Conservation (phyloP, 202 grass and related monocot species). For the Saccharum hybrid region DNA sequence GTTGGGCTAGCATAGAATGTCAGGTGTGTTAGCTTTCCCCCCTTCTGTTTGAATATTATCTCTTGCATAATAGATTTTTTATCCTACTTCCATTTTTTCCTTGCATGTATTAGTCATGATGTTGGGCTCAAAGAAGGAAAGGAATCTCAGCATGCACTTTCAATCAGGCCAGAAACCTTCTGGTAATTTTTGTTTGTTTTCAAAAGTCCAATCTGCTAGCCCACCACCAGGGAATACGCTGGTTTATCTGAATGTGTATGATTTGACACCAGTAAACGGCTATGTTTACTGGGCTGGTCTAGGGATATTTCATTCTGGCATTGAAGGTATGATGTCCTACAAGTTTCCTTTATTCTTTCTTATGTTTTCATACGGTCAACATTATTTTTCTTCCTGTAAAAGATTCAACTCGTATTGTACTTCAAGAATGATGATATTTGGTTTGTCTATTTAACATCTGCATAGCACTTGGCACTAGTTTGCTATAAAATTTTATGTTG, state of each 20-base stretch:
- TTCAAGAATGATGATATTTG: neutral
- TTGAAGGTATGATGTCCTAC: constrained; percentile 30
- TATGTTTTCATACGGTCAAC: neutral
- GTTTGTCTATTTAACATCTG: neutral
- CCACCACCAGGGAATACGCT: neutral
- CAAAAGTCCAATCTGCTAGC: constrained; percentile 25
- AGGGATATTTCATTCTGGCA: constrained; percentile 37
- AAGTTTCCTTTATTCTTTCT: neutral
- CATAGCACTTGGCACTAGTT: neutral
- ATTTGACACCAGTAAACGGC: constrained; percentile 25
- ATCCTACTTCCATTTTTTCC: neutral
- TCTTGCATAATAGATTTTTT: neutral
- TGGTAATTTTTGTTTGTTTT: constrained; percentile 27
- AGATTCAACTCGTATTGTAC: neutral
- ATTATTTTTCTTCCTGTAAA: neutral
- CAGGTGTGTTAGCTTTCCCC: constrained; percentile 18
- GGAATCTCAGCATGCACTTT: neutral
- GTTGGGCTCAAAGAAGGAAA: constrained; percentile 12
- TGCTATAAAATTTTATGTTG: neutral
- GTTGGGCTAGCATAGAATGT: neutral
- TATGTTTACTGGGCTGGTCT: constrained; percentile 37
- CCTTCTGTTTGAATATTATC: neutral
- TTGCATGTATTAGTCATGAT: constrained; percentile 31
- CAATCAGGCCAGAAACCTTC: constrained; percentile 20
- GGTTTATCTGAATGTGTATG: constrained; percentile 34